Conservation (phyloP, 805 yeast genomes). For the Huiozyma sinensis region DNA sequence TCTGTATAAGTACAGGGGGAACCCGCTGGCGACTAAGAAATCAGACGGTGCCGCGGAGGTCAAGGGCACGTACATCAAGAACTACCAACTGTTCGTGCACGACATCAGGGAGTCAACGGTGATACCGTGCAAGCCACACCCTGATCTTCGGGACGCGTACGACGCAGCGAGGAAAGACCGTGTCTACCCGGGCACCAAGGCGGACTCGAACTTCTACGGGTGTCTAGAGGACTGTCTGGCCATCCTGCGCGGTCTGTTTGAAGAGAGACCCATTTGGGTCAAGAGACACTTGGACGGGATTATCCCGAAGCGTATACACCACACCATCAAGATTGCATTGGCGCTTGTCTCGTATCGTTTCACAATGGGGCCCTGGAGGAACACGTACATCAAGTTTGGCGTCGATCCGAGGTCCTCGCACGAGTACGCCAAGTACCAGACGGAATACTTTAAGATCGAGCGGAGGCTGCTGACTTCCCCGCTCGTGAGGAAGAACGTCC, state of each 20-base stretch:
- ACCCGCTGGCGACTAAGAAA: slow-evolving; percentile 44
- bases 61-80: slow-evolving; percentile 33
- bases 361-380: slow-evolving; percentile 92
- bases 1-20: slow-evolving; percentile 66
- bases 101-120: slow-evolving; percentile 35
- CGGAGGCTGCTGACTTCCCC: slow-evolving; percentile 19
- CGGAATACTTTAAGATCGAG: slow-evolving; percentile 59
- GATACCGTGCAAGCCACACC: slow-evolving; percentile 42
- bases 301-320: slow-evolving; percentile 35
- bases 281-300: slow-evolving; percentile 56
- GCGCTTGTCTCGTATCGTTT: slow-evolving; percentile 77
- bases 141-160: slow-evolving; percentile 38
- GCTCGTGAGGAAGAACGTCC: slow-evolving; percentile 22
- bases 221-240: slow-evolving; percentile 22
- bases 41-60: slow-evolving; percentile 42
- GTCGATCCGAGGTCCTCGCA: slow-evolving; percentile 57
- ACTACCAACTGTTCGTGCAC: slow-evolving; percentile 36
- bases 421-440: slow-evolving; percentile 57
- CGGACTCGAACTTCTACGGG: slow-evolving; percentile 24
- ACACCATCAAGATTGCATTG: slow-evolving; percentile 56
- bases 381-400: slow-evolving; percentile 69
- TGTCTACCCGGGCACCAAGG: slow-evolving; percentile 27
- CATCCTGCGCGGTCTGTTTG: slow-evolving; percentile 39
- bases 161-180: slow-evolving; percentile 26
- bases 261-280: slow-evolving; percentile 73